phyloP scores from a whole-genome alignment of 2,329 filamentous ascomycete genomes.

The Zopfia rhizophila region DNA sequence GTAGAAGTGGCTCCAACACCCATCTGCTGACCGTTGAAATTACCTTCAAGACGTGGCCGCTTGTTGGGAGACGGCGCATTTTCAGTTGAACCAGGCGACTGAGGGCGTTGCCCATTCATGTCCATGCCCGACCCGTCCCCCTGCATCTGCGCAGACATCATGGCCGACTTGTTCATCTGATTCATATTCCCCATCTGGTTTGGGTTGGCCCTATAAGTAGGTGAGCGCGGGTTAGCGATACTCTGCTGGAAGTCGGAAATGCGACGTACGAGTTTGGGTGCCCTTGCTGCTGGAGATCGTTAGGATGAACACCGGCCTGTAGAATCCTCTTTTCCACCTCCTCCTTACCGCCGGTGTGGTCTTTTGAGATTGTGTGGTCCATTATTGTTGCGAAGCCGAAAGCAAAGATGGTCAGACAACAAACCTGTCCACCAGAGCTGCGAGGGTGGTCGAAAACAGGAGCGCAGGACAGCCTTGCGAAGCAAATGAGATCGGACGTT shows the following conservation, averaged over 20 bases:
- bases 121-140: constrained; percentile 89
- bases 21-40: constrained; percentile 81
- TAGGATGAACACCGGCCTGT: no score
- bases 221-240: no score
- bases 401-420: no score
- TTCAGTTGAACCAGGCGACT: constrained; percentile 83
- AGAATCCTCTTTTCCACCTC: neutral
- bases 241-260: no score
- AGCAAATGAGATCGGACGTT: no score
- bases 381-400: no score
- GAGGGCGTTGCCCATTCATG: constrained; percentile 78
- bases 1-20: constrained; percentile 72
- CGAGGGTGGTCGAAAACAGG: no score
- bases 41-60: constrained; percentile 81
- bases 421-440: no score
- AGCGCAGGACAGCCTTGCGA: no score
- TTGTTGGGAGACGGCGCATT: constrained; percentile 94
- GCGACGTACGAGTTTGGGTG: no score
- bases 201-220: no score
- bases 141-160: constrained; percentile 82
- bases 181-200: constrained; percentile 79
- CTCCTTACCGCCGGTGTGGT: neutral
- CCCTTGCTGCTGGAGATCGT: no score
- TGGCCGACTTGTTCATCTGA: constrained; percentile 64
- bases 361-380: neutral